Conservation (phyloP, 2,329 filamentous ascomycete species). For the Cucurbitaria berberidis region DNA sequence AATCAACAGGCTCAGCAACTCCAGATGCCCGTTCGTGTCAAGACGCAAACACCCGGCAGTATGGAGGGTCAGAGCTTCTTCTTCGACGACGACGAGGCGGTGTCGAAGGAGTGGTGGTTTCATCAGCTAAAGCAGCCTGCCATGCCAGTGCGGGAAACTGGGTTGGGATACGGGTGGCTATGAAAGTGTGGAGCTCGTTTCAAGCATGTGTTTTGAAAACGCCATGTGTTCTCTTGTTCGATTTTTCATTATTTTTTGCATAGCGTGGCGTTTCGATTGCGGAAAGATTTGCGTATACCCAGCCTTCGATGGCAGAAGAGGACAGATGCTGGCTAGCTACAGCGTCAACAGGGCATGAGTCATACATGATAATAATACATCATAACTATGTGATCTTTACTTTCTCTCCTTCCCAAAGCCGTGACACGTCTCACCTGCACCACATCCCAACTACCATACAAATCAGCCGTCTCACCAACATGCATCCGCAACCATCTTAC, state of each 20-base stretch:
- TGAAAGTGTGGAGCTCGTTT: constrained; percentile 23
- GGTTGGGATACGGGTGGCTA: constrained; percentile 48
- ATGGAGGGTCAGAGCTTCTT: constrained; percentile 52
- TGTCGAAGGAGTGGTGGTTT: constrained; percentile 51
- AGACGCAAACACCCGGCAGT: constrained; percentile 36
- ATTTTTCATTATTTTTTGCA: constrained; percentile 34
- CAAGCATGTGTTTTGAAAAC: constrained; percentile 19
- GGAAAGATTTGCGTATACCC: constrained; percentile 31
- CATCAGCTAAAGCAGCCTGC: constrained; percentile 46
- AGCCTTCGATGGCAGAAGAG: constrained; percentile 31
- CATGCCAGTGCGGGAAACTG: constrained; percentile 47
- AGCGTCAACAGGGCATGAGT: constrained; percentile 4
- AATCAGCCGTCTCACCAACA: constrained; percentile 11
- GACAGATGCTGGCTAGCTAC: constrained; percentile 5
- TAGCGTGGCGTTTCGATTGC: constrained; percentile 40
- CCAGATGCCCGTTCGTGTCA: constrained; percentile 35
- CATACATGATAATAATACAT: background rate
- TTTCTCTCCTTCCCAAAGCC: no score
- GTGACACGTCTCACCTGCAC: no score
- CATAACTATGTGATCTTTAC: background rate
- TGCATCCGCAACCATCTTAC: background rate
- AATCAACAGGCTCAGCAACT: constrained; percentile 25
- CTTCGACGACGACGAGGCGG: constrained; percentile 48
- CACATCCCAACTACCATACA: constrained; percentile 3
- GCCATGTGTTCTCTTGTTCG: no score